Conservation (phyloP, 345 rosid species). For the Linum tenue region DNA sequence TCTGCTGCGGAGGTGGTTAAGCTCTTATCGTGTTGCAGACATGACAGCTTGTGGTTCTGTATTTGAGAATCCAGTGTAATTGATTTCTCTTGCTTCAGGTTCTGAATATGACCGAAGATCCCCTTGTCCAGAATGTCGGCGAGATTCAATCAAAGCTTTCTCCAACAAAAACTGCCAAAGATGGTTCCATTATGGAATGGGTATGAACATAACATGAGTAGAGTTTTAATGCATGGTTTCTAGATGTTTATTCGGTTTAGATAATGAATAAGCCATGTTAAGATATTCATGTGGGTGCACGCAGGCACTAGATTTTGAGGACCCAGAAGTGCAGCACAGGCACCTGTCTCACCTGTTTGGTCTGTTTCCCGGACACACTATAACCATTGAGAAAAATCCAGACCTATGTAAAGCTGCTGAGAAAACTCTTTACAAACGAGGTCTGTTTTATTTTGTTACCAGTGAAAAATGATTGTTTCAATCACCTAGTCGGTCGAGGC, state of each 20-base stretch:
- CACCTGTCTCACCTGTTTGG: slow-evolving; percentile 92
- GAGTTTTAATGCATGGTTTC: background rate
- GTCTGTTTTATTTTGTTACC: slow-evolving; percentile 22
- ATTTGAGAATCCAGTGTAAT: background rate
- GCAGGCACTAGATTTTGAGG: slow-evolving; percentile 75
- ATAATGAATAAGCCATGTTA: too few relatives aligned
- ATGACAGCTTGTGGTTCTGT: background rate
- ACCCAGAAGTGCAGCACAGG: slow-evolving; percentile 70
- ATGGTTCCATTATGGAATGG: slow-evolving; percentile 99
- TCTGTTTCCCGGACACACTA: slow-evolving; percentile 79
- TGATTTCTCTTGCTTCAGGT: slow-evolving; percentile 26
- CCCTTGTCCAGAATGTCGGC: slow-evolving; percentile 43
- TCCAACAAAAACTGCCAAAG: slow-evolving; percentile 57
- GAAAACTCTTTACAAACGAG: slow-evolving; percentile 63
- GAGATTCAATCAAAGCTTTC: slow-evolving; percentile 55
- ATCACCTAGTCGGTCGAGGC: background rate
- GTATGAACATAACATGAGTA: slow-evolving; percentile 19
- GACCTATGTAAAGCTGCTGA: slow-evolving; percentile 75
- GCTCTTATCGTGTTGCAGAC: background rate
- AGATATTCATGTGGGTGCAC: background rate
- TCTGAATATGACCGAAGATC: slow-evolving; percentile 43
- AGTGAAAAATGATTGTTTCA: background rate
- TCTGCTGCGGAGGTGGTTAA: slow-evolving; percentile 70
- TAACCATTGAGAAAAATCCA: slow-evolving; percentile 53
- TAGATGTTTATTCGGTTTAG: background rate